These are phyloP conservation scores for Colletotrichum melonis DNA, from an alignment of 2,329 filamentous ascomycete genomes.

Conservation along the genomic window DNA sequence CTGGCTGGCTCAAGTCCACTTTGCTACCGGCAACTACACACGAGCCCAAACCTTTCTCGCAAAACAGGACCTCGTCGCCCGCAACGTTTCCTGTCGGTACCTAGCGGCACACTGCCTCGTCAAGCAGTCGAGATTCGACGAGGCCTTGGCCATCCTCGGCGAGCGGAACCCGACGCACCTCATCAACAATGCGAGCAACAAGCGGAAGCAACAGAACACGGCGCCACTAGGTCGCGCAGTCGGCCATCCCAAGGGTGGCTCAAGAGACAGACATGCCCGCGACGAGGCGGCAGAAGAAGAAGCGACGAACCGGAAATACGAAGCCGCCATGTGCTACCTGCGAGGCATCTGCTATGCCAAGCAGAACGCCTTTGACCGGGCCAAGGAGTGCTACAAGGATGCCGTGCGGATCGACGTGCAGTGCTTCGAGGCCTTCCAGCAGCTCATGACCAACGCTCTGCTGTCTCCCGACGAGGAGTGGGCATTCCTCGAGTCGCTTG, in stretches of 20 bases:
- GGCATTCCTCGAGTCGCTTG: slow-evolving; percentile 86
- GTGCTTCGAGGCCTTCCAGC: slow-evolving; percentile 98
- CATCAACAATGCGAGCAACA: slow-evolving; percentile 72
- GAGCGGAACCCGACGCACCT: slow-evolving; percentile 95
- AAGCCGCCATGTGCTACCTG: slow-evolving; percentile 97
- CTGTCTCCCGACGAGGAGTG: slow-evolving; percentile 92
- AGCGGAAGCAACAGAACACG: slow-evolving; percentile 74
- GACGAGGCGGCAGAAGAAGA: slow-evolving; percentile 69
- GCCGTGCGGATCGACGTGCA: slow-evolving; percentile 97
- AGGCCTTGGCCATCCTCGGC: slow-evolving; percentile 86
- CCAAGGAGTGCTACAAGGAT: slow-evolving; percentile 98
- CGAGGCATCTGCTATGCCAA: slow-evolving; percentile 95
- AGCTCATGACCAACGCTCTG: slow-evolving; percentile 95
- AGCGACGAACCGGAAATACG: slow-evolving; percentile 81
- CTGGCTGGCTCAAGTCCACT: slow-evolving; percentile 98
- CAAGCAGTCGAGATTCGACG: slow-evolving; percentile 90
- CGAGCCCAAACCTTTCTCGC: slow-evolving; percentile 88
- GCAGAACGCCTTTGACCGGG: slow-evolving; percentile 95
- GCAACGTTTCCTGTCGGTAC: slow-evolving; percentile 90
- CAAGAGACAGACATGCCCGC: slow-evolving; percentile 50
- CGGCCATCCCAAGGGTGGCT: not conserved
- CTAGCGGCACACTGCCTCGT: slow-evolving; percentile 94
- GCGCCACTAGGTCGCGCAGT: slow-evolving; percentile 55
- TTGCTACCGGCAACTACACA: slow-evolving; percentile 93
- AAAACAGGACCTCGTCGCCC: slow-evolving; percentile 82